Evolutionary conservation across 169 alveolate genomes (phyloP).

Genomic region (Eimeria nieschulzi): DNA sequence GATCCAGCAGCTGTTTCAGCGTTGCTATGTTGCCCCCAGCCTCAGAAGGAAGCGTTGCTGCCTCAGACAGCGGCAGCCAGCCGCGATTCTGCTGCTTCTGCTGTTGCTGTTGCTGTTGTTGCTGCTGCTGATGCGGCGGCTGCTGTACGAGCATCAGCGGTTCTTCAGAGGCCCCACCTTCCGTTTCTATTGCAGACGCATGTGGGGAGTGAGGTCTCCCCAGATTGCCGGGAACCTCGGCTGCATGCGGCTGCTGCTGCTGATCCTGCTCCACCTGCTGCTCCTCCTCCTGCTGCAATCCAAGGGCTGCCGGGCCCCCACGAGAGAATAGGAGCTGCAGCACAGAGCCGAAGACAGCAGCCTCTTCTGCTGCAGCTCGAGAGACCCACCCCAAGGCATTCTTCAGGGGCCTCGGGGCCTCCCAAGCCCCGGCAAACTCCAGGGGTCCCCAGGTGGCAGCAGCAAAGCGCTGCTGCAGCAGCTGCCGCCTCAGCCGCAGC

Average conservation of each 20-base stretch:
- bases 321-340: neutral
- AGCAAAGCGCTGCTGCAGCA: neutral
- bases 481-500: slow-evolving; percentile 9
- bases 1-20: slow-evolving; percentile 17
- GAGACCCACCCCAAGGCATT: neutral
- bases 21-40: slow-evolving; percentile 12
- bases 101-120: neutral
- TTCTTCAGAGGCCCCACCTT: neutral
- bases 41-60: slow-evolving; percentile 17
- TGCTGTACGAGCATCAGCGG: slow-evolving; percentile 12
- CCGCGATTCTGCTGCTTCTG: neutral
- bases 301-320: slow-evolving; percentile 40
- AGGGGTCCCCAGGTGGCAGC: neutral
- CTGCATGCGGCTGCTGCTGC: neutral
- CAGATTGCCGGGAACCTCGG: neutral
- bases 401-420: slow-evolving; percentile 10
- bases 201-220: neutral
- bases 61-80: slow-evolving; percentile 37
- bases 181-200: neutral
- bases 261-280: neutral
- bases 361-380: slow-evolving; percentile 19
- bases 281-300: slow-evolving; percentile 22
- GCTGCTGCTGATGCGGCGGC: neutral
- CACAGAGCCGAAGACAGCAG: neutral
- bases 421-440: neutral